Evolutionary conservation across 2,329 filamentous ascomycete species (phyloP), one percentile per base, ranked within the genome.

Genomic region (Colletotrichum cuscutae): DNA sequence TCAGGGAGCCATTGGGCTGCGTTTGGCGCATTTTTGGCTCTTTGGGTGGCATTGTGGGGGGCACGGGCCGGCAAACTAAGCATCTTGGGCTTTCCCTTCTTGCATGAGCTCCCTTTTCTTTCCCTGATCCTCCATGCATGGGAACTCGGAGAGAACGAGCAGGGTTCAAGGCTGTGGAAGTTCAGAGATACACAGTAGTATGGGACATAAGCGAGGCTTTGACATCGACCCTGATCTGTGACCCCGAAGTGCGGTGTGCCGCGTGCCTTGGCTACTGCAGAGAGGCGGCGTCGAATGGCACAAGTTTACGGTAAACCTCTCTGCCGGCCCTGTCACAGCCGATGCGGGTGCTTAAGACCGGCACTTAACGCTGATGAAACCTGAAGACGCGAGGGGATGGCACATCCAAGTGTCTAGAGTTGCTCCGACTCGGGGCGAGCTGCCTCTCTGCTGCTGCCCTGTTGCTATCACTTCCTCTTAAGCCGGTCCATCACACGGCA

Each of bases 291-390:
- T 58, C 19, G 30, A 65, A 26, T 19, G 61, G 22, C 13, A 42
- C 37, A 42, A 3, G 30, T 32, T 32, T 32, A 32, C 30, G 26
- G 37, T 35, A n/a, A 19, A n/a, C 32, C 1, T 46, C 24, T 32
- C 42, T 61, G 53, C 37, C 35, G 52, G 54, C 13, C 42, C 24
- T 35, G 63, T 56, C n/a, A 52, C 69, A 68, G 22, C 52, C 30
- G 22, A 52, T n/a, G 53, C 53, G 42, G 64, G 12, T 69, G 37
- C 69, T 69, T 72, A 59, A 63, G 53, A 64, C 28, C 37, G 28
- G 52, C 37, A 69, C 52, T 52, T 64, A 69, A 59, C 35, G 22
- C n/a, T 37, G 69, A 30, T 64, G 65, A 68, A 72, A 68, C 69
- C 65, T 53, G 24, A 26, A 42, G 57, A 46, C 26, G 35, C 63